Evolutionary conservation across 1,284 basidiomycete genomes (phyloP).

Genomic region (Porodaedalea pini): DNA sequence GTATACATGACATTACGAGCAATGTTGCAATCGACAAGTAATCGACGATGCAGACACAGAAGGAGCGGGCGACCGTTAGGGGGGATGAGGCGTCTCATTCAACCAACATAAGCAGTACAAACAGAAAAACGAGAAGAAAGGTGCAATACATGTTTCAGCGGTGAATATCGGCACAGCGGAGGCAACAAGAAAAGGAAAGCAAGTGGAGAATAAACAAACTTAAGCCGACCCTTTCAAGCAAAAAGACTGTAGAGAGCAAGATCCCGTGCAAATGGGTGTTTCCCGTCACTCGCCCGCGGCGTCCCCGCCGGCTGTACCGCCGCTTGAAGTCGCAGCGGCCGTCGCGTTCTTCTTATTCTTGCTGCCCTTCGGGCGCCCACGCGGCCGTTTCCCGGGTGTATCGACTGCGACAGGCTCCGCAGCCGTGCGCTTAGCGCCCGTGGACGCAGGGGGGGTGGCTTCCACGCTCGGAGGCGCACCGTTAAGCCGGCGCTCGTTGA

Average conservation of each 20-base stretch:
- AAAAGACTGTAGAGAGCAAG: background rate
- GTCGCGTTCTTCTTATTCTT: slow-evolving; percentile 35
- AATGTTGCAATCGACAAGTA: too few species aligned
- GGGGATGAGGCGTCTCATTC: too few species aligned
- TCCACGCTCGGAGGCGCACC: slow-evolving; percentile 27
- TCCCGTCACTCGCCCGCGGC: background rate
- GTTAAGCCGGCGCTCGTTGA: slow-evolving; percentile 34
- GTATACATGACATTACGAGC: too few species aligned
- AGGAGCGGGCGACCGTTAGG: too few species aligned
- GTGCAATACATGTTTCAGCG: background rate
- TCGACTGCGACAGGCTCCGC: slow-evolving; percentile 32
- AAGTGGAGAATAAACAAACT: background rate
- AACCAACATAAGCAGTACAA: too few species aligned
- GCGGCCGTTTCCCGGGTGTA: slow-evolving; percentile 37
- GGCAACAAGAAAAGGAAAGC: background rate
- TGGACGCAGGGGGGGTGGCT: slow-evolving; percentile 1
- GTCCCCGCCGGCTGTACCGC: background rate
- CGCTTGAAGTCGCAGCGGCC: slow-evolving; percentile 1
- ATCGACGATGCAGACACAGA: too few species aligned
- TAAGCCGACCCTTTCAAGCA: background rate
- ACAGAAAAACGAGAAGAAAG: too few species aligned
- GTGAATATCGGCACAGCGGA: background rate
- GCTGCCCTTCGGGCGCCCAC: slow-evolving; percentile 44
- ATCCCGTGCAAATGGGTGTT: background rate
- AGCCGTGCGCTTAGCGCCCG: slow-evolving; percentile 28